Conservation (phyloP, 495 filamentous ascomycete species). For the Neurospora pannonica region DNA sequence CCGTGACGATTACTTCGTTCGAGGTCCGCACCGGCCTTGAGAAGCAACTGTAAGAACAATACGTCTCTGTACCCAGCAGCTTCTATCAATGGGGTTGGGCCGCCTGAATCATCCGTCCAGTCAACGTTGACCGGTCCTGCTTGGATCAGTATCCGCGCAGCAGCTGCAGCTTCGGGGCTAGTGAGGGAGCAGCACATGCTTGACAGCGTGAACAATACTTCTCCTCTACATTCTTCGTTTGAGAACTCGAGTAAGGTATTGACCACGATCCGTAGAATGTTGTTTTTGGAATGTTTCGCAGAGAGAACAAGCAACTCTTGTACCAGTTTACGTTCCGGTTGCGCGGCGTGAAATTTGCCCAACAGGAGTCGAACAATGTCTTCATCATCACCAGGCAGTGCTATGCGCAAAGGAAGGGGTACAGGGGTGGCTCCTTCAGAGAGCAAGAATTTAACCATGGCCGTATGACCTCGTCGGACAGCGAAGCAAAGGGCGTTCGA, state of each 20-base stretch:
- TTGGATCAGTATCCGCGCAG: not conserved
- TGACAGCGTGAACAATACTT: not conserved
- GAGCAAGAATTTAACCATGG: not conserved
- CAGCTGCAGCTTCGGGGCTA: not conserved
- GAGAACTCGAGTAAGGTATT: not conserved
- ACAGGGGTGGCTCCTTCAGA: not conserved
- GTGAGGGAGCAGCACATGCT: too few relatives aligned
- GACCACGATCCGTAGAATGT: not conserved
- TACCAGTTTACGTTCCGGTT: too few relatives aligned
- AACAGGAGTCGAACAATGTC: too few relatives aligned
- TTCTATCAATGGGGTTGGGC: not conserved
- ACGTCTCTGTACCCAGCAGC: not conserved
- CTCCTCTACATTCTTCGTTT: not conserved
- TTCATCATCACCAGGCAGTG: too few relatives aligned
- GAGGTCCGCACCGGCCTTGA: not conserved
- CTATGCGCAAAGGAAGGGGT: too few relatives aligned
- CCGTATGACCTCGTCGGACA: not conserved
- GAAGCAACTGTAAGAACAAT: not conserved
- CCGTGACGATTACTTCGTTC: not conserved
- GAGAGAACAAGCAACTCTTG: not conserved
- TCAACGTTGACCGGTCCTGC: not conserved
- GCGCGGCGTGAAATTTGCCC: too few relatives aligned
- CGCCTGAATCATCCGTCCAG: not conserved
- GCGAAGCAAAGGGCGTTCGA: not conserved
- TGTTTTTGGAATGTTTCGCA: not conserved